Percentiles rank a stretch among this genome's conserved stretches.
Conservation (phyloP, 2,329 filamentous ascomycete genomes). For the Aspergillus sp. region DNA sequence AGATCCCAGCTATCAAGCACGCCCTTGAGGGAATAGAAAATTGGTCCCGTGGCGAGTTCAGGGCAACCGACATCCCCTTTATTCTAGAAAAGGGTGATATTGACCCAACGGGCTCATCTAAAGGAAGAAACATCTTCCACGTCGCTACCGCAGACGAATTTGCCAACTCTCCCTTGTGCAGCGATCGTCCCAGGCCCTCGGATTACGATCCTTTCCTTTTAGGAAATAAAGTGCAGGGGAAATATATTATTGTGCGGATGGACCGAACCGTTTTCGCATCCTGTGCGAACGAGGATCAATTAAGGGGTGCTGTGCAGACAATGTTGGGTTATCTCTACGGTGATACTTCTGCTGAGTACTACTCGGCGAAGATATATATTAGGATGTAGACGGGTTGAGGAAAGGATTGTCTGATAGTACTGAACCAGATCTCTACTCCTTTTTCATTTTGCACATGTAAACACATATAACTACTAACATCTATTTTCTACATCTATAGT, state of each 20-base stretch:
- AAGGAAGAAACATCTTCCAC: slow-evolving; percentile 14
- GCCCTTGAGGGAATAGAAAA: slow-evolving; percentile 3
- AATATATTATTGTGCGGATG: slow-evolving; percentile 34
- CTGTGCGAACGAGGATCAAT: slow-evolving; percentile 25
- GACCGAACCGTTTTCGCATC: slow-evolving; percentile 40
- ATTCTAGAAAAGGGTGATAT: slow-evolving; percentile 12
- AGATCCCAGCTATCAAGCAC: slow-evolving; percentile 2
- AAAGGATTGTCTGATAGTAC: too few species aligned
- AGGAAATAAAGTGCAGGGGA: slow-evolving; percentile 22
- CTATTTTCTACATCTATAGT: too few species aligned
- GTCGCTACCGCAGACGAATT: slow-evolving; percentile 35
- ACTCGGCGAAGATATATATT: too few species aligned
- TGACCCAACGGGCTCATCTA: not conserved
- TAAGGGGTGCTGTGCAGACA: slow-evolving; percentile 13
- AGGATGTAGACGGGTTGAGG: too few species aligned
- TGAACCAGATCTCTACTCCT: too few species aligned
- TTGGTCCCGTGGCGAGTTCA: slow-evolving; percentile 11
- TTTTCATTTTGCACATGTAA: too few species aligned
- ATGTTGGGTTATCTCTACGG: not conserved
- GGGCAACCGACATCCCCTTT: slow-evolving; percentile 4
- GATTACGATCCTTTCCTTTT: slow-evolving; percentile 32
- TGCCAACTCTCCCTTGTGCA: slow-evolving; percentile 28
- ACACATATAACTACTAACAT: too few species aligned
- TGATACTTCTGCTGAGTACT: not conserved
- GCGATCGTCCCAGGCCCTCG: slow-evolving; percentile 29